Percentiles rank a stretch among this genome's conserved stretches.
Evolutionary conservation across 2,329 filamentous ascomycete species (phyloP).

Genomic region (Diatrype stigma): DNA sequence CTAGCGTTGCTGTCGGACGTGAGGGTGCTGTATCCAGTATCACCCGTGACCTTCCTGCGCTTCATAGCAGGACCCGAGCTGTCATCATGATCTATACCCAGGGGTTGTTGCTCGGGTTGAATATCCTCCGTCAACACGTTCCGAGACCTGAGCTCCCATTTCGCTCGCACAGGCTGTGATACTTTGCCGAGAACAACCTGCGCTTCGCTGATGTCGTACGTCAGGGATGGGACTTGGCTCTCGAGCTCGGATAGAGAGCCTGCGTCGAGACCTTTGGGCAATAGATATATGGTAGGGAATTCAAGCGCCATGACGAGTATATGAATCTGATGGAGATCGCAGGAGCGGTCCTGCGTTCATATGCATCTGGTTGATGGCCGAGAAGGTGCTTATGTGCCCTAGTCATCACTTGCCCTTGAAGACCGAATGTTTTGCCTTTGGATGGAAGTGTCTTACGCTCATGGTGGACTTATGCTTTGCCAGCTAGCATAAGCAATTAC

Average conservation of each 20-base stretch:
- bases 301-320: conserved; percentile 25
- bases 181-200: conserved; percentile 72
- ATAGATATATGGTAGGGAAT: conserved; percentile 67
- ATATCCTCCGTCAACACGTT: conserved; percentile 57
- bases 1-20: conserved; percentile 20
- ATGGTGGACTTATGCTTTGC: too few relatives aligned
- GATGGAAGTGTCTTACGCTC: too few relatives aligned
- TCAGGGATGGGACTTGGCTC: conserved; percentile 60
- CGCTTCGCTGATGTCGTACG: conserved; percentile 69
- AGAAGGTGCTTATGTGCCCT: too few relatives aligned
- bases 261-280: conserved; percentile 63
- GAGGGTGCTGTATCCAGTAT: conserved; percentile 19
- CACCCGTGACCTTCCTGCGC: conserved; percentile 32
- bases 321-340: too few relatives aligned
- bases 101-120: background rate
- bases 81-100: background rate
- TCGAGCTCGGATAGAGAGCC: conserved; percentile 62
- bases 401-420: too few relatives aligned
- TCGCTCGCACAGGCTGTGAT: conserved; percentile 63
- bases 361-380: too few relatives aligned
- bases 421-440: too few relatives aligned
- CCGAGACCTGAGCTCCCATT: conserved; percentile 70
- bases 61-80: conserved; percentile 21
- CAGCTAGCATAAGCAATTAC: too few relatives aligned
- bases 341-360: too few relatives aligned